Evolutionary conservation across 495 filamentous ascomycete species (phyloP).

Genomic region (Xylaria telfairii): DNA sequence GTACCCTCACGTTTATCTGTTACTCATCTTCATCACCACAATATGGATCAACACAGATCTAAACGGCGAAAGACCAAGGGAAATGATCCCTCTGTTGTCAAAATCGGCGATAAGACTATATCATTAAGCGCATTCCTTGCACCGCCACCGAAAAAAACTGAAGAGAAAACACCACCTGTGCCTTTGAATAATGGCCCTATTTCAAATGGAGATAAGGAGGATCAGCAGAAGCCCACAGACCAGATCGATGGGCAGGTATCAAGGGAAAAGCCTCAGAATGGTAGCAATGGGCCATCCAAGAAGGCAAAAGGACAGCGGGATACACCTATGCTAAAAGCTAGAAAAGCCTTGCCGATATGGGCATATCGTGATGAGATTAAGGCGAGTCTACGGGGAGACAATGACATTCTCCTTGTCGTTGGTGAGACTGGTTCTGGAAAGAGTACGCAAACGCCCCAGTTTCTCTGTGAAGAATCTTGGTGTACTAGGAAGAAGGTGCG

Average conservation of each 20-base stretch:
- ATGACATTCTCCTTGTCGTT: conserved; percentile 82
- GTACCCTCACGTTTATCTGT: background rate
- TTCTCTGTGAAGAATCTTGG: conserved; percentile 80
- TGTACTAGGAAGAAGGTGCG: conserved; percentile 64
- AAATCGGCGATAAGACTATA: conserved; percentile 47
- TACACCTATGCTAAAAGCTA: conserved; percentile 44
- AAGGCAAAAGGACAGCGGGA: conserved; percentile 32
- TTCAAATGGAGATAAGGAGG: conserved; percentile 14
- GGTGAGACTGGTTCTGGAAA: conserved; percentile 98
- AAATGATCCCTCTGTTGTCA: conserved; percentile 39
- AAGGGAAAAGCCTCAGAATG: background rate
- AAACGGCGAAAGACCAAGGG: conserved; percentile 40
- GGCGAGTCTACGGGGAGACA: conserved; percentile 59
- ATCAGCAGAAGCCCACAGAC: conserved; percentile 22
- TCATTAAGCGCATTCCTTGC: conserved; percentile 49
- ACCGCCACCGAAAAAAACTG: conserved; percentile 36
- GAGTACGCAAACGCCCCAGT: conserved; percentile 95
- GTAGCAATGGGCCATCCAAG: background rate
- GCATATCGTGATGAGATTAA: conserved; percentile 72
- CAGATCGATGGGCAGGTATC: background rate
- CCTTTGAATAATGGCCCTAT: conserved; percentile 1
- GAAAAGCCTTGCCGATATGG: conserved; percentile 81
- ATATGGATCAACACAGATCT: conserved; percentile 34
- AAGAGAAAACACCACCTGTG: conserved; percentile 25
- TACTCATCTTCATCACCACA: conserved; percentile 18